A percentile compares a stretch with the other conserved stretches of the same genome.
phyloP scores from a whole-genome alignment of 805 yeast genomes.

The Wickerhamomyces kurtzmanii region DNA sequence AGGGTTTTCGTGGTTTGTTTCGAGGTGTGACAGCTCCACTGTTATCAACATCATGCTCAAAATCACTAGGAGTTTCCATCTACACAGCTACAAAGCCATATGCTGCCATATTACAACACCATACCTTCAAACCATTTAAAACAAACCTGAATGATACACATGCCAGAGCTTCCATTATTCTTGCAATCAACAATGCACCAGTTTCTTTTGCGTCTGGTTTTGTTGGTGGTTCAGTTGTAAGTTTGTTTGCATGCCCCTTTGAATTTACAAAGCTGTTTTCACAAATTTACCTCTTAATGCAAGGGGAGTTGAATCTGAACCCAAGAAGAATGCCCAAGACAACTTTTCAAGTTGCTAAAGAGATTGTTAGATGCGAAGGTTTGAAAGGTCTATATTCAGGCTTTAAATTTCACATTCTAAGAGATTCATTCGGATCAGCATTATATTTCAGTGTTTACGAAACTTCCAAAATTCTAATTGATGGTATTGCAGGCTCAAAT shows the following conservation, averaged over 20 bases:
- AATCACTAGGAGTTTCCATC: slow-evolving; percentile 56
- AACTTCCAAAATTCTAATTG: slow-evolving; percentile 46
- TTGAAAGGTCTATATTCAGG: slow-evolving; percentile 63
- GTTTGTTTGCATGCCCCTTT: slow-evolving; percentile 71
- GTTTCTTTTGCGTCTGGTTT: slow-evolving; percentile 47
- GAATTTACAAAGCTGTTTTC: slow-evolving; percentile 78
- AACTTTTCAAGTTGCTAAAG: slow-evolving; percentile 35
- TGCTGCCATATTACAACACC: slow-evolving; percentile 13
- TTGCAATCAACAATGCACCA: slow-evolving; percentile 31
- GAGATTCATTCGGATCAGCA: slow-evolving; percentile 68
- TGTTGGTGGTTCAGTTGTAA: slow-evolving; percentile 54
- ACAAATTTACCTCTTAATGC: slow-evolving; percentile 44
- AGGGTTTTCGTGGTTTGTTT: slow-evolving; percentile 64
- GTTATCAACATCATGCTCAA: slow-evolving; percentile 52
- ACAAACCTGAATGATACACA: slow-evolving; percentile 5
- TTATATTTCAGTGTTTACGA: slow-evolving; percentile 71
- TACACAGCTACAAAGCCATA: slow-evolving; percentile 47
- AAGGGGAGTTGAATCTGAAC: slow-evolving; percentile 17
- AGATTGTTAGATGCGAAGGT: slow-evolving; percentile 53
- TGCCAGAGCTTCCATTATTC: slow-evolving; percentile 3
- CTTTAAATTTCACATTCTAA: slow-evolving; percentile 48
- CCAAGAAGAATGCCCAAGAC: slow-evolving; percentile 23
- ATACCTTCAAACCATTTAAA: slow-evolving; percentile 9
- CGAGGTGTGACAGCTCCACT: slow-evolving; percentile 73
- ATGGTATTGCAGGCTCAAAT: slow-evolving; percentile 9